A percentile compares a stretch with the other conserved stretches of the same genome.
Evolutionary conservation across 179 eudicot genomes (phyloP).

Genomic region (Carnegiea gigantea): DNA sequence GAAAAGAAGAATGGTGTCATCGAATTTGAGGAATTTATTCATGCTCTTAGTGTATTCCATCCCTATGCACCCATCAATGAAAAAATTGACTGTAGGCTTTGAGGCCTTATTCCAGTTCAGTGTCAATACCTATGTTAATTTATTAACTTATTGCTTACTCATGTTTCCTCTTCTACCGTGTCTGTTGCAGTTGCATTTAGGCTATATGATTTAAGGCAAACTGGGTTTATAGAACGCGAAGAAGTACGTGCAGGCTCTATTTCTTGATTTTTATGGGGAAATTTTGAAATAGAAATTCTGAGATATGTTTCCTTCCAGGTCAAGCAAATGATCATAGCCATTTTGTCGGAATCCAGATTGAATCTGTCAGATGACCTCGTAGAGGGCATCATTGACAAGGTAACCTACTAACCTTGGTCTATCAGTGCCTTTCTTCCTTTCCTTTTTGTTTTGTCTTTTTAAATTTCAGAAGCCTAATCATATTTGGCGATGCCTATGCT

Average conservation of each 20-base stretch:
- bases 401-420: constrained; percentile 15
- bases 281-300: constrained; percentile 7
- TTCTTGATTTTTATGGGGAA: not conserved
- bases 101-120: not conserved
- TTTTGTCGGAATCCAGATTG: constrained; percentile 57
- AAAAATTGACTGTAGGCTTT: constrained; percentile 60
- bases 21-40: constrained; percentile 84
- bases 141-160: not conserved
- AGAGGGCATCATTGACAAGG: constrained; percentile 67
- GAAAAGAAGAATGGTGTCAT: constrained; percentile 74
- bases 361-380: constrained; percentile 57
- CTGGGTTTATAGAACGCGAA: constrained; percentile 92
- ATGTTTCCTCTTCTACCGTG: constrained; percentile 2
- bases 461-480: not conserved
- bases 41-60: constrained; percentile 68
- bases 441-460: too few relatives aligned
- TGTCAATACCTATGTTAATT: not conserved
- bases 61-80: constrained; percentile 63
- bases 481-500: not conserved
- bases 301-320: constrained; percentile 42
- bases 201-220: constrained; percentile 86
- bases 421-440: not conserved
- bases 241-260: constrained; percentile 47
- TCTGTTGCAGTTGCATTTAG: constrained; percentile 78
- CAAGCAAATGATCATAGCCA: constrained; percentile 74